phyloP scores from a whole-genome alignment of 768 basidiomycete species.

The Boletus rex-veris region DNA sequence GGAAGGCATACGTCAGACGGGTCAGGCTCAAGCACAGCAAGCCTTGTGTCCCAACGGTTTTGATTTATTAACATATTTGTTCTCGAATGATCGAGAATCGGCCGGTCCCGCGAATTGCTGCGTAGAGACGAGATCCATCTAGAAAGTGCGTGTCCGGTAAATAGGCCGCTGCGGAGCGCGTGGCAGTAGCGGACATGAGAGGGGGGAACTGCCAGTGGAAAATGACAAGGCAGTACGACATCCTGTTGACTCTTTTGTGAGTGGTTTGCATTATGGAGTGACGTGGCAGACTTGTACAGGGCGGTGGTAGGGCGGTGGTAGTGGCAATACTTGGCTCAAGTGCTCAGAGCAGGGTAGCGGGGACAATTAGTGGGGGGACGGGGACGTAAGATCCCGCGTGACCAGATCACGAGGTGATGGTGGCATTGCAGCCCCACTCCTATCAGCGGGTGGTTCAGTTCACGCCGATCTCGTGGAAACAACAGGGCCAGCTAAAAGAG shows the following conservation, averaged over 20 bases:
- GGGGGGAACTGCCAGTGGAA: too few species aligned
- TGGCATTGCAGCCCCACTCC: constrained; percentile 20
- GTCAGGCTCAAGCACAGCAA: constrained; percentile 9
- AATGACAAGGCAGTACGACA: too few species aligned
- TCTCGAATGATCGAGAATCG: constrained; percentile 9
- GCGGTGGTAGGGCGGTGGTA: constrained; percentile 1
- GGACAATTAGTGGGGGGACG: not conserved
- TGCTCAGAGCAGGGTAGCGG: not conserved
- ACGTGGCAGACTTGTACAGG: not conserved
- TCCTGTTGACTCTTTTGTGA: too few species aligned
- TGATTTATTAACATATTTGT: not conserved
- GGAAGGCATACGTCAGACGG: constrained; percentile 10
- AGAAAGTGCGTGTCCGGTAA: not conserved
- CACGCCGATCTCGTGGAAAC: not conserved
- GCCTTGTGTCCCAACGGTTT: not conserved
- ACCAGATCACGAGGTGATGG: constrained; percentile 10
- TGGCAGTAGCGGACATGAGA: constrained; percentile 6
- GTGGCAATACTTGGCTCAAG: not conserved
- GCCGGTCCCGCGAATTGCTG: constrained; percentile 21
- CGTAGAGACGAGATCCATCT: not conserved
- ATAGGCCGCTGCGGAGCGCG: constrained; percentile 13
- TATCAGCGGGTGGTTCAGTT: constrained; percentile 12
- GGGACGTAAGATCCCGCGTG: constrained; percentile 5
- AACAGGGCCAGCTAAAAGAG: too few species aligned
- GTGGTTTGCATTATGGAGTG: not conserved